Evolutionary conservation across 352 stramenopile species (phyloP).

Genomic region (Globisporangium uncinulatum): DNA sequence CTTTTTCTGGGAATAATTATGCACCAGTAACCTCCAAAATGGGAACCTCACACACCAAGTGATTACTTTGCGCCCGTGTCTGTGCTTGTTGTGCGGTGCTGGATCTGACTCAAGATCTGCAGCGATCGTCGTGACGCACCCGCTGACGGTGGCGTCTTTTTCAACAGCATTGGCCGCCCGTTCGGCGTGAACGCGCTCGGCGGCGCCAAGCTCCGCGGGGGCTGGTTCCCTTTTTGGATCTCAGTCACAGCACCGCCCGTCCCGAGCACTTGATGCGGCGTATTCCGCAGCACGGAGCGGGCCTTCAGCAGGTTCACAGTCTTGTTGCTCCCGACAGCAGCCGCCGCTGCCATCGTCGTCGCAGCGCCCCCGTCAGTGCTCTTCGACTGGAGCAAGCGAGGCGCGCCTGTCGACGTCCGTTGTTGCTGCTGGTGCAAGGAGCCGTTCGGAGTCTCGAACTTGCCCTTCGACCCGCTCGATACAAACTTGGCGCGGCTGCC

Average conservation of each 20-base stretch:
- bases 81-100: slow-evolving; percentile 50
- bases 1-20: no score
- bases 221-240: slow-evolving; percentile 3
- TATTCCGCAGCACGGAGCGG: slow-evolving; percentile 39
- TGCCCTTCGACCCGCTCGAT: slow-evolving; percentile 52
- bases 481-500: slow-evolving; percentile 17
- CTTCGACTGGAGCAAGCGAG: slow-evolving; percentile 41
- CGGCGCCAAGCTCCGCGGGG: slow-evolving; percentile 10
- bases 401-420: slow-evolving; percentile 22
- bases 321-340: slow-evolving; percentile 21
- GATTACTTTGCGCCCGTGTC: slow-evolving; percentile 9
- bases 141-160: slow-evolving; percentile 59
- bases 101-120: slow-evolving; percentile 82
- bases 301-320: slow-evolving; percentile 80
- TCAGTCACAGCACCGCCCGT: slow-evolving; percentile 6
- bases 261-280: slow-evolving; percentile 8
- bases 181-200: slow-evolving; percentile 30
- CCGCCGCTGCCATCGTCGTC: slow-evolving; percentile 12
- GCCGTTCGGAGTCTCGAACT: slow-evolving; percentile 47
- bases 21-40: no score
- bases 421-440: slow-evolving; percentile 7
- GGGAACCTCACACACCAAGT: no score
- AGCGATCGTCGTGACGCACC: slow-evolving; percentile 64
- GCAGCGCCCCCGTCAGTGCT: slow-evolving; percentile 13
- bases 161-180: slow-evolving; percentile 23